Evolutionary conservation across 768 basidiomycete species (phyloP), one percentile per base, ranked within the genome.

Genomic region (Crucibulum laeve): DNA sequence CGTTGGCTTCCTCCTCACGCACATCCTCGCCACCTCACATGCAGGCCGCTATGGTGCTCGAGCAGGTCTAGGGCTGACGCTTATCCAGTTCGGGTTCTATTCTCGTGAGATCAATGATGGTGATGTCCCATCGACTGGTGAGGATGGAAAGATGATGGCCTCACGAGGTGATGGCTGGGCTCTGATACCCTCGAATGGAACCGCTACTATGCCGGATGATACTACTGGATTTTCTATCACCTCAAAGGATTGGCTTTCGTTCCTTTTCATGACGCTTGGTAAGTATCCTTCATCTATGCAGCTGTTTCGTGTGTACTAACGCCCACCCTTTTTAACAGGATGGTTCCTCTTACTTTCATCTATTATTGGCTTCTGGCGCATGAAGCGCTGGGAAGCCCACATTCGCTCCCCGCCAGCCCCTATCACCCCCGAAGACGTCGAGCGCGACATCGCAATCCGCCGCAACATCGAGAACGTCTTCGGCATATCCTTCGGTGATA

Each of bases 281-380:
- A 38, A 41, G 70, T 53, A 19, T 34, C 14, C 8, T 19, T 38
- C 15, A 32, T 46, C 14, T n/a, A n/a, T n/a, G n/a, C n/a, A n/a
- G n/a, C n/a, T n/a, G n/a, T n/a, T n/a, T n/a, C n/a, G n/a, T n/a
- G n/a, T 43, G 22, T 21, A 15, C 28, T 48, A 14, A 36, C 25
- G 35, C 32, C 38, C 32, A 17, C 49, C n/a, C 28, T 50, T 30
- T 24, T 32, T 38, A 28, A 23, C 44, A 87, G 85, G 91, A 10
- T 96, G 93, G 93, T 92, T 95, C 73, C 70, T 97, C 18, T 71
- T 97, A 24, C 71, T 96, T 25, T 86, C 91, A 1, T 91, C 89
- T 25, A 44, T 87, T 43, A 79, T 92, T 23, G 82, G 87, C 7
- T 96, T 77, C 63, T 85, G 83, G 79, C 82, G 89, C 48, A 73